These are phyloP conservation scores for Carallia brachiata DNA, from an alignment of 345 rosid genomes.

Conservation along the genomic window DNA sequence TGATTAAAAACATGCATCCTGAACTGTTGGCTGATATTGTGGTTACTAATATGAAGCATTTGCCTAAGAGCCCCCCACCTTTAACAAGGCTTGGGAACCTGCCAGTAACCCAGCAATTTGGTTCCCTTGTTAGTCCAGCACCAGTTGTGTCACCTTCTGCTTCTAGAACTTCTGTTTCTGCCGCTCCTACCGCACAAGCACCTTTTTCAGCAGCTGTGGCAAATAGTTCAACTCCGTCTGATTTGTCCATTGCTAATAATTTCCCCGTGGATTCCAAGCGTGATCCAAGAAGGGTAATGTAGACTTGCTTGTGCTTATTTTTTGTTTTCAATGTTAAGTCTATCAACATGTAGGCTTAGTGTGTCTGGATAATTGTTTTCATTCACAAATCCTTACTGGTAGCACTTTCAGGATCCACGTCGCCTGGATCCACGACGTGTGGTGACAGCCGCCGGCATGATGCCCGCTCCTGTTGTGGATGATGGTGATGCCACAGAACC, in stretches of 20 bases:
- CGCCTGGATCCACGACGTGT: constrained; percentile 88
- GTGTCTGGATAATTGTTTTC: constrained; percentile 3
- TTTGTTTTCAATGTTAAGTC: not conserved
- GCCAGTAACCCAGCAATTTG: constrained; percentile 34
- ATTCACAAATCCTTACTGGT: constrained; percentile 26
- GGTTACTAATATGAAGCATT: constrained; percentile 87
- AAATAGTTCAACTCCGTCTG: constrained; percentile 42
- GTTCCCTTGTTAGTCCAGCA: constrained; percentile 43
- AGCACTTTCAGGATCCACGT: constrained; percentile 84
- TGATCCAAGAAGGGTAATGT: constrained; percentile 87
- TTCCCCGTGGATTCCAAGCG: constrained; percentile 67
- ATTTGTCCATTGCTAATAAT: constrained; percentile 43
- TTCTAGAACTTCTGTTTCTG: constrained; percentile 43
- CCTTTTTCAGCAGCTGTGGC: constrained; percentile 40
- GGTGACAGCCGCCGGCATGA: constrained; percentile 44
- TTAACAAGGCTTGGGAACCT: constrained; percentile 46
- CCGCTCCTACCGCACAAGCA: constrained; percentile 38
- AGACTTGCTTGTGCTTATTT: not conserved
- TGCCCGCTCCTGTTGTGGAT: constrained; percentile 42
- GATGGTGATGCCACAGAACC: constrained; percentile 39
- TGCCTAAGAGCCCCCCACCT: constrained; percentile 69
- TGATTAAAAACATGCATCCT: constrained; percentile 88
- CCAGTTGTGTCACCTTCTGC: constrained; percentile 41
- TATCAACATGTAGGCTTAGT: not conserved
- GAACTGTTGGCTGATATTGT: constrained; percentile 98